Conservation (phyloP, 441 rosid species). For the Pelargonium australe region DNA sequence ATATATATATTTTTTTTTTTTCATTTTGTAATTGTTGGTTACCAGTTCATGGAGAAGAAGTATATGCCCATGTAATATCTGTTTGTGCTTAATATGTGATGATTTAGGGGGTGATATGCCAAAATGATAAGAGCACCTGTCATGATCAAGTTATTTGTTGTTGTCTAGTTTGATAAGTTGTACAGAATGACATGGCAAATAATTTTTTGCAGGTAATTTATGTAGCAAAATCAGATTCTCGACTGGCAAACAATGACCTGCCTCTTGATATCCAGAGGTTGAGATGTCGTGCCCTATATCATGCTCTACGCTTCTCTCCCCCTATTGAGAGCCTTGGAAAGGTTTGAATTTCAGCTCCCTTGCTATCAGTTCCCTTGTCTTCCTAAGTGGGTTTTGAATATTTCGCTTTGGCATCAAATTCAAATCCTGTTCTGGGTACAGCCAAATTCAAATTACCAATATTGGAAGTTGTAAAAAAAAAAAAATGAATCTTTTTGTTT, state of each 20-base stretch:
- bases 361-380: slow-evolving; percentile 15
- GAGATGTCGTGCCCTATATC: slow-evolving; percentile 81
- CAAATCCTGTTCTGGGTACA: background rate
- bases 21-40: too few species aligned
- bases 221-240: slow-evolving; percentile 91
- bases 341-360: slow-evolving; percentile 44
- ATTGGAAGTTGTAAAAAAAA: background rate
- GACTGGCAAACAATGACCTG: slow-evolving; percentile 84
- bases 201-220: slow-evolving; percentile 59
- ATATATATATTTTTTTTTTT: too few species aligned
- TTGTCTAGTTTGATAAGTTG: slow-evolving; percentile 1
- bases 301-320: slow-evolving; percentile 68
- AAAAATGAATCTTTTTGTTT: background rate
- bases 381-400: slow-evolving; percentile 5
- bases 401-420: background rate
- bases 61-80: too few species aligned
- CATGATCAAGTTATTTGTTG: background rate
- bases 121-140: too few species aligned
- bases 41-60: too few species aligned
- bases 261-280: slow-evolving; percentile 79
- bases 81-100: too few species aligned
- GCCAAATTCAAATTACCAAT: background rate
- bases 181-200: slow-evolving; percentile 14
- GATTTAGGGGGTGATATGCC: too few species aligned
- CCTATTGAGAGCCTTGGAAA: slow-evolving; percentile 75